Conservation (phyloP, 495 filamentous ascomycete species). For the Lasiosphaeria miniovina region DNA sequence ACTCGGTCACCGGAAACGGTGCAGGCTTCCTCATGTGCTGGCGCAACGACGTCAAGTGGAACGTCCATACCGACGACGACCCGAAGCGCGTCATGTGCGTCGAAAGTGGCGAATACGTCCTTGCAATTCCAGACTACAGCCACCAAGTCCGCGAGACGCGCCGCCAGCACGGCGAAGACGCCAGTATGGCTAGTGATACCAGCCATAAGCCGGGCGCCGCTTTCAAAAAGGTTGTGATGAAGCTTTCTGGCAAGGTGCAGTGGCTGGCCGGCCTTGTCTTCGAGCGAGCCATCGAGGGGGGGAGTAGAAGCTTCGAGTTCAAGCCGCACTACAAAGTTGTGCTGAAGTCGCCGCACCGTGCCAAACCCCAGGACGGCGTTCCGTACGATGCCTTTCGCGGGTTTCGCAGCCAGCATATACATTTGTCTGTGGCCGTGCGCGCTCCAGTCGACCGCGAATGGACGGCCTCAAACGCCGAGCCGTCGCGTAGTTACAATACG, state of each 20-base stretch:
- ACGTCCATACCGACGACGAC: slow-evolving; percentile 75
- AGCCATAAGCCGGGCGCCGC: slow-evolving; percentile 69
- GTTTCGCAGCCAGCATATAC: slow-evolving; percentile 93
- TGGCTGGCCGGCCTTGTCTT: slow-evolving; percentile 90
- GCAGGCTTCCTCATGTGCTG: slow-evolving; percentile 97
- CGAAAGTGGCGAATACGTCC: slow-evolving; percentile 87
- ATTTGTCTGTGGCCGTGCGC: slow-evolving; percentile 84
- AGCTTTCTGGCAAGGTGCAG: slow-evolving; percentile 89
- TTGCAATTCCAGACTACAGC: slow-evolving; percentile 91
- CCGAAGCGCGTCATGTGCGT: slow-evolving; percentile 93
- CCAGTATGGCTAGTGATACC: slow-evolving; percentile 59
- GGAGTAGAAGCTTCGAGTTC: slow-evolving; percentile 77
- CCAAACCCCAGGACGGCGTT: slow-evolving; percentile 51
- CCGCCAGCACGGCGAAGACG: slow-evolving; percentile 56
- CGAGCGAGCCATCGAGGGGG: slow-evolving; percentile 66
- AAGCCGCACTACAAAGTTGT: slow-evolving; percentile 89
- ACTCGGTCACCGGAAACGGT: slow-evolving; percentile 86
- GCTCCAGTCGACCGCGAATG: slow-evolving; percentile 81
- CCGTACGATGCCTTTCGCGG: slow-evolving; percentile 89
- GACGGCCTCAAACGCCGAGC: slow-evolving; percentile 65
- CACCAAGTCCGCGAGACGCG: slow-evolving; percentile 72
- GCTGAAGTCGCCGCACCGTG: slow-evolving; percentile 72
- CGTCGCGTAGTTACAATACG: slow-evolving; percentile 88
- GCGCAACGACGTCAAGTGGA: slow-evolving; percentile 87
- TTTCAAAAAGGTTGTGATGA: slow-evolving; percentile 98